These are phyloP conservation scores for Phytopythium litorale DNA, from an alignment of 352 stramenopile genomes.

Conservation along the genomic window DNA sequence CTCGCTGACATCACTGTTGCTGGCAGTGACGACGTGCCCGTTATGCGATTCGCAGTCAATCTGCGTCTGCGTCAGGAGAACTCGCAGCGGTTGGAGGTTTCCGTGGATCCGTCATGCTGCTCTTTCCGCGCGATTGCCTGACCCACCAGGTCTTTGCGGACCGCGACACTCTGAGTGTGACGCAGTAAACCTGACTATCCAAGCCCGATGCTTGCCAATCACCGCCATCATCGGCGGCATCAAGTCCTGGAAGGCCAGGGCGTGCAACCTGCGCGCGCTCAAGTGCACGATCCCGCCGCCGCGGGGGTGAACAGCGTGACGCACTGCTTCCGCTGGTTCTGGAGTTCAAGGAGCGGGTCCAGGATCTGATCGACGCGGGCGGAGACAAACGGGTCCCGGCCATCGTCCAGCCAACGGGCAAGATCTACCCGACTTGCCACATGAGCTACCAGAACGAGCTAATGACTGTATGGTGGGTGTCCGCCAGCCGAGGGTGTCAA, in stretches of 20 bases:
- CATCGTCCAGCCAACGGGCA: conserved; percentile 29
- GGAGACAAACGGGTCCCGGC: conserved; percentile 21
- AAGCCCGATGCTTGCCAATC: too few species aligned
- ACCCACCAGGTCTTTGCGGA: too few species aligned
- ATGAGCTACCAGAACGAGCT: conserved; percentile 56
- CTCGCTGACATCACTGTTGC: too few species aligned
- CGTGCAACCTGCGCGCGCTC: conserved; percentile 21
- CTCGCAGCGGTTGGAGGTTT: too few species aligned
- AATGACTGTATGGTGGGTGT: too few species aligned
- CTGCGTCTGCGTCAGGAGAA: too few species aligned
- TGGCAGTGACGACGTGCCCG: too few species aligned
- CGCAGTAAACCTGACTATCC: too few species aligned
- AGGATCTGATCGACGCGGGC: conserved; percentile 41
- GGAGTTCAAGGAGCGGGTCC: conserved; percentile 57
- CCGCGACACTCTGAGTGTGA: too few species aligned
- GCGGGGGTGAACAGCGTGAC: conserved; percentile 37
- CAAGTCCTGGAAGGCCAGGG: conserved; percentile 55
- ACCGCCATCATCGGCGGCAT: conserved; percentile 6
- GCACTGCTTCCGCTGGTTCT: conserved; percentile 71
- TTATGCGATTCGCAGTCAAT: too few species aligned
- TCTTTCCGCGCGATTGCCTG: too few species aligned
- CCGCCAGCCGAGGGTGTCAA: conserved; percentile 54
- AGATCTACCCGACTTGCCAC: conserved; percentile 54
- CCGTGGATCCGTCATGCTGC: too few species aligned
- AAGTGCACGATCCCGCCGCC: conserved; percentile 53